A percentile compares a stretch with the other conserved stretches of the same genome.
Evolutionary conservation across 2,329 filamentous ascomycete genomes (phyloP).

Genomic region (Fusarium metavorans): DNA sequence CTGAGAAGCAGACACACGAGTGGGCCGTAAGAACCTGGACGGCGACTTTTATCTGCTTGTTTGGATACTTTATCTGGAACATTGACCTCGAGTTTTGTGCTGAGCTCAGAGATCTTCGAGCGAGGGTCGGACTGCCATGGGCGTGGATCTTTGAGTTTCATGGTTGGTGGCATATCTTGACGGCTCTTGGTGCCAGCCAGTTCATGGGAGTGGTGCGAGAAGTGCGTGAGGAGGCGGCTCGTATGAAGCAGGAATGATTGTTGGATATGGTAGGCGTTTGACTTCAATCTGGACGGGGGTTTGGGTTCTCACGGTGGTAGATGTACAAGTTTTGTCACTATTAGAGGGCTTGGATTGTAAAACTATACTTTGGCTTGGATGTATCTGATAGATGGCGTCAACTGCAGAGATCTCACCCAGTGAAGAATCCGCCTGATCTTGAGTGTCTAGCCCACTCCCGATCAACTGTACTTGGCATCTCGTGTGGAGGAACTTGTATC

Average conservation of each 20-base stretch:
- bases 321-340: neutral
- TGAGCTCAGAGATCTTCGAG: slow-evolving; percentile 59
- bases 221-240: slow-evolving; percentile 37
- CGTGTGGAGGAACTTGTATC: neutral
- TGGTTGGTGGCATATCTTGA: slow-evolving; percentile 74
- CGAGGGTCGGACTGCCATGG: slow-evolving; percentile 63
- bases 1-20: slow-evolving; percentile 39
- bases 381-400: neutral
- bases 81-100: slow-evolving; percentile 67
- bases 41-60: slow-evolving; percentile 51
- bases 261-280: neutral
- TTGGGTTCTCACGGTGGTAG: neutral
- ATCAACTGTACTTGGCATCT: neutral
- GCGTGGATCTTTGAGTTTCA: slow-evolving; percentile 69
- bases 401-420: neutral
- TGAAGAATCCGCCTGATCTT: neutral
- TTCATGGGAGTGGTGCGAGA: slow-evolving; percentile 52
- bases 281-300: neutral
- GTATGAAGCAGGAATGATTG: slow-evolving; percentile 33
- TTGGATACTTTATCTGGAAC: slow-evolving; percentile 67
- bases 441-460: neutral
- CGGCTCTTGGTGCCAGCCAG: slow-evolving; percentile 63
- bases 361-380: neutral
- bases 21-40: slow-evolving; percentile 46
- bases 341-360: neutral